A percentile compares a stretch with the other conserved stretches of the same genome.
These are phyloP conservation scores for Emergomyces africanus DNA, from an alignment of 2,329 filamentous ascomycete species.

Conservation along the genomic window DNA sequence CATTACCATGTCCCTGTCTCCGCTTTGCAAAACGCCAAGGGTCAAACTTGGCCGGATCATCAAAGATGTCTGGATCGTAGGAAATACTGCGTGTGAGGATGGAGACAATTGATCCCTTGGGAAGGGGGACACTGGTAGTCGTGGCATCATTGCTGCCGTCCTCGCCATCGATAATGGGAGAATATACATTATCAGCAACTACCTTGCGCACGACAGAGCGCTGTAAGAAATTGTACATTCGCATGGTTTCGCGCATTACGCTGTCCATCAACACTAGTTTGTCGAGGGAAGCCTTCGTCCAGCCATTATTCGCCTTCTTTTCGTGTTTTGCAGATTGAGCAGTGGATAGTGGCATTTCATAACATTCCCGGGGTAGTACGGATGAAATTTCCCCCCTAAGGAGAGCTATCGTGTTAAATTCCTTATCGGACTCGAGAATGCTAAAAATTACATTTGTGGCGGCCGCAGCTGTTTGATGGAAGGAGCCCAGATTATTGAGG, in stretches of 20 bases:
- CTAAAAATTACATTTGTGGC: constrained; percentile 31
- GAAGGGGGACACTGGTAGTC: neutral
- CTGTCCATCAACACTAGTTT: constrained; percentile 32
- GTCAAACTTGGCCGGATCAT: neutral
- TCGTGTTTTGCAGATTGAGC: neutral
- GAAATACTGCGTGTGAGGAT: neutral
- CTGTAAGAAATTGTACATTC: constrained; percentile 21
- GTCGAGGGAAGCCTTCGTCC: constrained; percentile 29
- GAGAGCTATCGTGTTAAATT: constrained; percentile 25
- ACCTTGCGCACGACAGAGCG: constrained; percentile 18
- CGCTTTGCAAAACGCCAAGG: neutral
- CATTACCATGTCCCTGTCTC: neutral
- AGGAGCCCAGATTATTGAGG: constrained; percentile 14
- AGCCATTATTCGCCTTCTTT: constrained; percentile 17
- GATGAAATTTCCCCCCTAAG: constrained; percentile 28
- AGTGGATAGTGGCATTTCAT: neutral
- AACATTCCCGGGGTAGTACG: constrained; percentile 13
- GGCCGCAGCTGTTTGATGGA: constrained; percentile 29
- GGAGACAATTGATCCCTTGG: neutral
- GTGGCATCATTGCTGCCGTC: neutral
- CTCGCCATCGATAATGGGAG: neutral
- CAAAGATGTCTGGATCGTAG: neutral
- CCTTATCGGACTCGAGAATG: constrained; percentile 23
- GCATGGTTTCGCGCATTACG: constrained; percentile 32
- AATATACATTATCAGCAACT: constrained; percentile 4